Evolutionary conservation across 768 basidiomycete genomes (phyloP).

Genomic region (Hygrocybe coccinea): DNA sequence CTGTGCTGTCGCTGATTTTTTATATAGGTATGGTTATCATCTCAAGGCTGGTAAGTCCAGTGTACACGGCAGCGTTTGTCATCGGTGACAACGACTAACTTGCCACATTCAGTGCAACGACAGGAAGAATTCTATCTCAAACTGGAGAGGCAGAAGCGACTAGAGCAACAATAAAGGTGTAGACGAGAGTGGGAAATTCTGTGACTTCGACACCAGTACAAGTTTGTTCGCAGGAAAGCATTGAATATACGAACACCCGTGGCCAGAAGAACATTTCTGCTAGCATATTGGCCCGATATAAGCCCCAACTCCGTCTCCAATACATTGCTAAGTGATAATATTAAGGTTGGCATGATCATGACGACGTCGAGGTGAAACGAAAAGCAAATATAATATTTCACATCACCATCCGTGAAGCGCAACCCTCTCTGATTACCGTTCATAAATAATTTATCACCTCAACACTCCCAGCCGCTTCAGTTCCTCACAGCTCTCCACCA

Average conservation of each 20-base stretch:
- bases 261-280: too few species aligned
- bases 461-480: slow-evolving; percentile 59
- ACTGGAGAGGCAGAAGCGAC: slow-evolving; percentile 58
- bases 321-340: too few species aligned
- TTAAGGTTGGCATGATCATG: too few species aligned
- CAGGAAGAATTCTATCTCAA: slow-evolving; percentile 86
- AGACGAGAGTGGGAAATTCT: neutral
- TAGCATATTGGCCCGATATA: too few species aligned
- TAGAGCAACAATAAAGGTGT: neutral
- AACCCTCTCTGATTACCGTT: neutral
- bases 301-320: too few species aligned
- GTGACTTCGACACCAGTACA: too few species aligned
- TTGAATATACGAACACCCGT: too few species aligned
- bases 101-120: slow-evolving; percentile 54
- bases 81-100: slow-evolving; percentile 6
- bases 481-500: slow-evolving; percentile 72
- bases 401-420: too few species aligned
- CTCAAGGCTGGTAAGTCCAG: slow-evolving; percentile 62
- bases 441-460: slow-evolving; percentile 24
- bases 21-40: slow-evolving; percentile 74
- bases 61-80: neutral
- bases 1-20: slow-evolving; percentile 18
- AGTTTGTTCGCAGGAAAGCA: too few species aligned
- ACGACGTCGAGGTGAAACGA: too few species aligned
- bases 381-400: too few species aligned